Evolutionary conservation across 371 early-diverging fungal species (phyloP).

Genomic region (Massospora cicadina): DNA sequence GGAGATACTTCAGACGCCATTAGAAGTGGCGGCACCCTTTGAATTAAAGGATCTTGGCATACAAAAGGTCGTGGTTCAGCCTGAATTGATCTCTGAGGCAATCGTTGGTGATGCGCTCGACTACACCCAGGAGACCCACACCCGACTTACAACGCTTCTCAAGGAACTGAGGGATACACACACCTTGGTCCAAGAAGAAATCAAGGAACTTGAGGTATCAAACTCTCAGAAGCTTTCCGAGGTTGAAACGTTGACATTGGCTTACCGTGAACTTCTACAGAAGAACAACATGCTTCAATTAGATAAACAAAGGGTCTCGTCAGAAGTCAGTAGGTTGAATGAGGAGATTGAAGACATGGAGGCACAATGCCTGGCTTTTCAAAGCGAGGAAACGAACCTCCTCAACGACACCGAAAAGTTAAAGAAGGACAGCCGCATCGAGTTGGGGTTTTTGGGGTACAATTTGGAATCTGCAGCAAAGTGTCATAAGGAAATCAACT

Average conservation of each 20-base stretch:
- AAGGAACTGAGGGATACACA: background rate
- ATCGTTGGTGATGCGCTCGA: background rate
- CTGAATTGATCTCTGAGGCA: background rate
- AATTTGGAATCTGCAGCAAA: slow-evolving; percentile 3
- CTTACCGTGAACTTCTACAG: background rate
- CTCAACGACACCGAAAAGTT: background rate
- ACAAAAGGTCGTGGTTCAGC: background rate
- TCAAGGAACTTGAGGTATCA: background rate
- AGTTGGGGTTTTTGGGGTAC: slow-evolving; percentile 3
- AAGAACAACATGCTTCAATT: background rate
- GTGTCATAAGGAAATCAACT: background rate
- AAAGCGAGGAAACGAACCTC: background rate
- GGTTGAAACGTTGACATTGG: background rate
- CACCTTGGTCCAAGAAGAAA: background rate
- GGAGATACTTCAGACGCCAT: background rate
- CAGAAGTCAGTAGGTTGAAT: background rate
- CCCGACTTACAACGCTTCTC: background rate
- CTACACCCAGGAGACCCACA: background rate
- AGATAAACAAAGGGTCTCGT: background rate
- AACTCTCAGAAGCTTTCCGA: background rate
- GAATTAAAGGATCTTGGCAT: background rate
- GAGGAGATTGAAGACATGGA: background rate
- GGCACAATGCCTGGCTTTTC: background rate
- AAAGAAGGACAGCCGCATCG: background rate
- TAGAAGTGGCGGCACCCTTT: background rate